phyloP scores from a whole-genome alignment of 495 filamentous ascomycete genomes.

The Articulospora tetracladia region DNA sequence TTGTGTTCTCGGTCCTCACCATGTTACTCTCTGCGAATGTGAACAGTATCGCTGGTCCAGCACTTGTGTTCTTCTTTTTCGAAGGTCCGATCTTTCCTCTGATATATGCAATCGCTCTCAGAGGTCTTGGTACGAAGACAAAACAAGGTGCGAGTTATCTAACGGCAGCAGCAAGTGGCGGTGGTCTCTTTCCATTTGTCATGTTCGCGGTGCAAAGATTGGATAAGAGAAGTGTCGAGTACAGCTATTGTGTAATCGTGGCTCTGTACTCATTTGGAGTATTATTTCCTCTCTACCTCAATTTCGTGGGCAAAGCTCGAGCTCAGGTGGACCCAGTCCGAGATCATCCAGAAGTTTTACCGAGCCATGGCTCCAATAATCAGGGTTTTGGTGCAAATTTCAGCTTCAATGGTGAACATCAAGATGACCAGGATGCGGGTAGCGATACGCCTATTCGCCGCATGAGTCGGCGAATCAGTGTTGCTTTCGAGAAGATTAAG shows the following conservation, averaged over 20 bases:
- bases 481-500: constrained; percentile 11
- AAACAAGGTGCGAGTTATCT: constrained; percentile 66
- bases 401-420: background rate
- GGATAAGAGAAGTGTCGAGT: constrained; percentile 31
- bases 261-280: constrained; percentile 53
- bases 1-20: constrained; percentile 38
- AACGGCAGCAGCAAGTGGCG: constrained; percentile 62
- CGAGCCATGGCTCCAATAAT: background rate
- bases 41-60: constrained; percentile 50
- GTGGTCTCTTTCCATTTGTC: constrained; percentile 64
- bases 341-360: background rate
- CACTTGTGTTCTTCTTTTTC: constrained; percentile 61
- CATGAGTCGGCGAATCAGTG: constrained; percentile 13
- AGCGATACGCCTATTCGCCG: background rate
- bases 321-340: constrained; percentile 53
- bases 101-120: constrained; percentile 63
- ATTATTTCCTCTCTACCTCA: constrained; percentile 59
- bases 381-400: background rate
- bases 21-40: constrained; percentile 43
- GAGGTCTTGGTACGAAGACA: constrained; percentile 65
- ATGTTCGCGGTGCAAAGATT: constrained; percentile 42
- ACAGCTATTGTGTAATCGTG: constrained; percentile 53
- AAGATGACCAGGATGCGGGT: background rate
- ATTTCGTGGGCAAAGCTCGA: constrained; percentile 50
- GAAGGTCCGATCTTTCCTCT: constrained; percentile 70